Evolutionary conservation across 352 stramenopile species (phyloP).

Genomic region (Elongisporangium prolatum): DNA sequence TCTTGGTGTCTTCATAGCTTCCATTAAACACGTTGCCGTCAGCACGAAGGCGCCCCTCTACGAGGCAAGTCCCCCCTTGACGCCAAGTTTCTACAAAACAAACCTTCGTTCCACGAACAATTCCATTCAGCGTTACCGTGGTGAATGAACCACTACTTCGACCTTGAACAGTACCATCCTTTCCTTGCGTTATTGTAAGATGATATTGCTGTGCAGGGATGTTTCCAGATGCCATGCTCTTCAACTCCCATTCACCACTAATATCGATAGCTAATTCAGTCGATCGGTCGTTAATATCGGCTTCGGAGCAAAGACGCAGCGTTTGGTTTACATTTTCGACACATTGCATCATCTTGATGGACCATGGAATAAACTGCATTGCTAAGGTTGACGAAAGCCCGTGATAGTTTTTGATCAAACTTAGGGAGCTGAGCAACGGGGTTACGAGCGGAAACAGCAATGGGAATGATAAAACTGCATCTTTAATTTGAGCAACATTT

Average conservation of each 20-base stretch:
- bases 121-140: constrained; percentile 71
- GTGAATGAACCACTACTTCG: constrained; percentile 80
- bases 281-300: constrained; percentile 1
- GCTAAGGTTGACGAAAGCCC: constrained; percentile 60
- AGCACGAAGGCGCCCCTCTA: constrained; percentile 69
- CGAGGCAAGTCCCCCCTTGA: constrained; percentile 83
- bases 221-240: constrained; percentile 81
- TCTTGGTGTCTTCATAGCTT: constrained; percentile 86
- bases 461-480: constrained; percentile 36
- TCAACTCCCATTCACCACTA: constrained; percentile 83
- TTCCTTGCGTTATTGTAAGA: constrained; percentile 61
- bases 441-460: constrained; percentile 57
- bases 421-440: constrained; percentile 60
- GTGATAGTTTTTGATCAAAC: constrained; percentile 63
- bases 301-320: constrained; percentile 22
- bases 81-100: constrained; percentile 85
- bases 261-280: constrained; percentile 56
- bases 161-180: constrained; percentile 57
- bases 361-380: constrained; percentile 77
- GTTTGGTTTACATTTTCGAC: constrained; percentile 61
- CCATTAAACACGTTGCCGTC: constrained; percentile 71
- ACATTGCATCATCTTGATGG: constrained; percentile 55
- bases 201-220: constrained; percentile 87
- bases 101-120: constrained; percentile 74
- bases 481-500: constrained; percentile 14